Evolutionary conservation across 2,329 filamentous ascomycete species (phyloP).

Genomic region (Fusarium bactridioides): DNA sequence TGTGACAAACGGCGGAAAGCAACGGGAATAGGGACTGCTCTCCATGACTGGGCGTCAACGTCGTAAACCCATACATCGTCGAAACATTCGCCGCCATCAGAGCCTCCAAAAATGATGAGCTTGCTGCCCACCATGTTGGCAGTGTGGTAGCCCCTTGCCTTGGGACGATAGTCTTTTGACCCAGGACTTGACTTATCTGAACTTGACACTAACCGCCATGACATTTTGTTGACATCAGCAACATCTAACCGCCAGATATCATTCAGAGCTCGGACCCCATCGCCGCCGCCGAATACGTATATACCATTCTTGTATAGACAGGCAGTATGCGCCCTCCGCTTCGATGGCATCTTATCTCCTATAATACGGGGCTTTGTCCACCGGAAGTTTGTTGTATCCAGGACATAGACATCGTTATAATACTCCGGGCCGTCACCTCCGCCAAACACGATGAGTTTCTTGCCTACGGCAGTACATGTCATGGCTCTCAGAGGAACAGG

Average conservation of each 20-base stretch:
- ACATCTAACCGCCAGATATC: constrained; percentile 79
- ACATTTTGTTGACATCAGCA: constrained; percentile 71
- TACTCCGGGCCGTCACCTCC: constrained; percentile 75
- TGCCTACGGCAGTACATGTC: constrained; percentile 75
- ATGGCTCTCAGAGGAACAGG: constrained; percentile 73
- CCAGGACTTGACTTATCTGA: constrained; percentile 49
- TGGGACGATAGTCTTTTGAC: constrained; percentile 58
- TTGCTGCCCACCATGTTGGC: constrained; percentile 78
- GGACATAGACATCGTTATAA: constrained; percentile 75
- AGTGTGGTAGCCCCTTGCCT: constrained; percentile 74
- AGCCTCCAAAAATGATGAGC: constrained; percentile 75
- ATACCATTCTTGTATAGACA: constrained; percentile 76
- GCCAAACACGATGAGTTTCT: constrained; percentile 74
- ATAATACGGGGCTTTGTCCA: constrained; percentile 70
- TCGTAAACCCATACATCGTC: constrained; percentile 79
- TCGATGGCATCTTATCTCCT: constrained; percentile 66
- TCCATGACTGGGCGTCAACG: constrained; percentile 68
- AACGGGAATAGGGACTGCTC: constrained; percentile 63
- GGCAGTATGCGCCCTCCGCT: constrained; percentile 73
- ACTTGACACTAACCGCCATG: constrained; percentile 70
- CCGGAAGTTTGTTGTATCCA: constrained; percentile 74
- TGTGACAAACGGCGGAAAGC: constrained; percentile 73
- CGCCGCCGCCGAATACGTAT: constrained; percentile 76
- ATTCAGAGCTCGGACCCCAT: constrained; percentile 74
- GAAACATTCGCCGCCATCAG: constrained; percentile 76